Percentiles rank a stretch among this genome's conserved stretches.
Conservation (phyloP, 441 rosid species). For the Erysimum cheiri region DNA sequence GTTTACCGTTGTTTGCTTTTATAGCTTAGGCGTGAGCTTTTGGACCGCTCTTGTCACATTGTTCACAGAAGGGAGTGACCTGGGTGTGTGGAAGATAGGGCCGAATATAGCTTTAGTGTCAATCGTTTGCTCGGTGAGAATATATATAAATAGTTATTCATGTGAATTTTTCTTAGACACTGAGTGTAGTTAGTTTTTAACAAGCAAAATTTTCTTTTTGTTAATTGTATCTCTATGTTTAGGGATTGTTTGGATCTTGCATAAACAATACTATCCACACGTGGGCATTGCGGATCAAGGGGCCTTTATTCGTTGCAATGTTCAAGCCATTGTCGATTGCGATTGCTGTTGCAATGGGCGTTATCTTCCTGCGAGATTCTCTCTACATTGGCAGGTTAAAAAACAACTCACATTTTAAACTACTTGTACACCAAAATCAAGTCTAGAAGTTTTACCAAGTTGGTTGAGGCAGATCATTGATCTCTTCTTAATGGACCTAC, state of each 20-base stretch:
- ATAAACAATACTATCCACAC: constrained; percentile 60
- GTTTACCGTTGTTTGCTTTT: constrained; percentile 64
- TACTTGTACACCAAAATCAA: constrained; percentile 5
- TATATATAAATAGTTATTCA: constrained; percentile 2
- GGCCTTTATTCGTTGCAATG: constrained; percentile 71
- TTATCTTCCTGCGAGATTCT: constrained; percentile 64
- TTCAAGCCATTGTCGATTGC: constrained; percentile 77
- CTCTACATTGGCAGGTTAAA: constrained; percentile 82
- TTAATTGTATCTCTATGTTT: constrained; percentile 22
- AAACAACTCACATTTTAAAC: neutral
- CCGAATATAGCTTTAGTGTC: constrained; percentile 57
- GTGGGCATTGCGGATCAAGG: constrained; percentile 68
- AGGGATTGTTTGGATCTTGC: constrained; percentile 75
- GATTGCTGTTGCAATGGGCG: constrained; percentile 68
- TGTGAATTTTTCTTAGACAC: neutral
- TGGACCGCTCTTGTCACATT: constrained; percentile 58
- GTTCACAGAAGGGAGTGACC: constrained; percentile 45
- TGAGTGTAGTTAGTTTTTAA: neutral
- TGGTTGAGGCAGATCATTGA: neutral
- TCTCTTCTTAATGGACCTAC: neutral
- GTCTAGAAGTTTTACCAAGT: constrained; percentile 2
- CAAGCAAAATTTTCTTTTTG: neutral
- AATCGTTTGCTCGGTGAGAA: constrained; percentile 64
- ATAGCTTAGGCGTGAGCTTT: constrained; percentile 61
- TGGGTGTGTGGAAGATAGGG: constrained; percentile 58